Conservation (phyloP, 2,329 filamentous ascomycete species). For the Phyllosticta capitalensis region DNA sequence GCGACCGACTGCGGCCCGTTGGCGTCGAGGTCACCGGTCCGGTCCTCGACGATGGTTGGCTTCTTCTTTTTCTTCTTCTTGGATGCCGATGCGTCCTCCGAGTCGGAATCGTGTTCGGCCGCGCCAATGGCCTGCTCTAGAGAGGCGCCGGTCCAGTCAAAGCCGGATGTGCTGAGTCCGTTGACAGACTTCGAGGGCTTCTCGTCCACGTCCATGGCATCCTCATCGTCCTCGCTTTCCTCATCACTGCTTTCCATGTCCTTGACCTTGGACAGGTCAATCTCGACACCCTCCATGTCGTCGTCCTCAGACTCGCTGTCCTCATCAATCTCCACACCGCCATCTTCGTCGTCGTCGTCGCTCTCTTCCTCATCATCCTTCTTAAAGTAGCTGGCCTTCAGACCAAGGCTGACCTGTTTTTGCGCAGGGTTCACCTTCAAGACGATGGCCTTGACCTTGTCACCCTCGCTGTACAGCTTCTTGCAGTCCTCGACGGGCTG, state of each 20-base stretch:
- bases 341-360: conserved; percentile 28
- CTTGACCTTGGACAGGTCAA: conserved; percentile 37
- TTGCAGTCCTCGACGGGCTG: conserved; percentile 65
- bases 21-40: conserved; percentile 82
- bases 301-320: conserved; percentile 30
- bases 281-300: conserved; percentile 28
- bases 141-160: conserved; percentile 73
- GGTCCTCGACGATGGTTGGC: conserved; percentile 72
- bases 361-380: conserved; percentile 44
- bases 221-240: conserved; percentile 26
- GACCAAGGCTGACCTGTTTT: conserved; percentile 75
- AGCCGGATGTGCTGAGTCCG: conserved; percentile 64
- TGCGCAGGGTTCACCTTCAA: conserved; percentile 60
- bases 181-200: conserved; percentile 24
- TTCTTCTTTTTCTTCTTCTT: conserved; percentile 71
- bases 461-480: conserved; percentile 81
- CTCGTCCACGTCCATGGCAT: conserved; percentile 31
- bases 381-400: conserved; percentile 88
- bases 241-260: conserved; percentile 22
- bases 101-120: conserved; percentile 43
- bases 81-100: conserved; percentile 42
- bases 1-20: conserved; percentile 81
- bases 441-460: conserved; percentile 86
- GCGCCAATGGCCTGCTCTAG: conserved; percentile 43
- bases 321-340: conserved; percentile 40